These are phyloP conservation scores for Cantharellus anzutake DNA, from an alignment of 768 basidiomycete species.

Conservation along the genomic window DNA sequence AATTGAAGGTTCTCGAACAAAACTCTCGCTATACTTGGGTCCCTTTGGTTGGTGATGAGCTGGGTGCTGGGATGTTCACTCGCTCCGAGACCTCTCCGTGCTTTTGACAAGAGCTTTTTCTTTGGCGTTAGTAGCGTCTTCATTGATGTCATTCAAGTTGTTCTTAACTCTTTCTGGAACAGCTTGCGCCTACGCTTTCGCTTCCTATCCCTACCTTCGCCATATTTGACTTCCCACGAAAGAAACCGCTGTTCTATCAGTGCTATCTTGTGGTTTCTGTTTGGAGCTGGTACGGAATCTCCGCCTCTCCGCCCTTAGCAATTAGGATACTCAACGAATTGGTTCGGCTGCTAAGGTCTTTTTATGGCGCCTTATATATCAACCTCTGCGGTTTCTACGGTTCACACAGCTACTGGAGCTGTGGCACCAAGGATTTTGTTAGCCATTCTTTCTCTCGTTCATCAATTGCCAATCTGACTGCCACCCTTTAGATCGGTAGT, in stretches of 20 bases:
- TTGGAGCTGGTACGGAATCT: slow-evolving; percentile 11
- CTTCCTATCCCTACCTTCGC: slow-evolving; percentile 16
- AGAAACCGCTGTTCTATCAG: slow-evolving; percentile 15
- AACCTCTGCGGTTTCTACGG: slow-evolving; percentile 14
- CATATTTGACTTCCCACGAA: slow-evolving; percentile 16
- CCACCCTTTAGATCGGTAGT: background rate
- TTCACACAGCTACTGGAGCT: slow-evolving; percentile 8
- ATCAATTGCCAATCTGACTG: background rate
- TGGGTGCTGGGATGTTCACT: slow-evolving; percentile 4
- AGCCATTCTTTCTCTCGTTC: slow-evolving; percentile 3
- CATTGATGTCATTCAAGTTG: background rate
- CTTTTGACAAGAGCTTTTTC: slow-evolving; percentile 5
- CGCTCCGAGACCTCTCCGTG: background rate
- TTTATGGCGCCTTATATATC: slow-evolving; percentile 1
- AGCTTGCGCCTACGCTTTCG: slow-evolving; percentile 8
- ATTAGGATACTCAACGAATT: background rate
- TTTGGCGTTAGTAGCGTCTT: slow-evolving; percentile 3
- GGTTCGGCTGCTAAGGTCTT: background rate
- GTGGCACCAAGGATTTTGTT: slow-evolving; percentile 18
- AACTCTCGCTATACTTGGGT: background rate
- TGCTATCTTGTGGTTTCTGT: slow-evolving; percentile 12
- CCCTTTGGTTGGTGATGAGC: slow-evolving; percentile 3
- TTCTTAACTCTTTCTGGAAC: background rate
- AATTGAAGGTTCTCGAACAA: background rate
- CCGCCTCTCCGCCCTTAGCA: background rate